These are phyloP conservation scores for Neonectria neomacrospora DNA, from an alignment of 2,329 filamentous ascomycete species.

Conservation along the genomic window DNA sequence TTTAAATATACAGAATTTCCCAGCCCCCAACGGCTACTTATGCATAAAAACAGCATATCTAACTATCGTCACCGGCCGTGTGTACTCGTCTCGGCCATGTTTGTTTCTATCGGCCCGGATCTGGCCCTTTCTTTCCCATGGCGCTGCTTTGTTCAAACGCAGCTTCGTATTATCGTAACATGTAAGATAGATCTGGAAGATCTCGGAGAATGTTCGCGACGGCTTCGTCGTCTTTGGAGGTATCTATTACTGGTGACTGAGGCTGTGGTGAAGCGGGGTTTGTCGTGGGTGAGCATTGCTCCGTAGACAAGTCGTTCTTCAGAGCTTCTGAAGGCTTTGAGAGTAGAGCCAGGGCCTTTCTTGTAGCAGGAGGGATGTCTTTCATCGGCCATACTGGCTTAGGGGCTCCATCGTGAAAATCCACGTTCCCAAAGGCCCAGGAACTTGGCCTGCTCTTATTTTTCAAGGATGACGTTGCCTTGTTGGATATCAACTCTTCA, in stretches of 20 bases:
- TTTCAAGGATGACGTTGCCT: constrained; percentile 21
- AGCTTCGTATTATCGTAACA: constrained; percentile 51
- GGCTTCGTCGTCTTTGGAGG: constrained; percentile 46
- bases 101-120: not conserved
- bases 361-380: constrained; percentile 13
- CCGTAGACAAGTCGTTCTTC: constrained; percentile 16
- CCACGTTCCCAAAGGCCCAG: constrained; percentile 39
- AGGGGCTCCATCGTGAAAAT: constrained; percentile 28
- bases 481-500: constrained; percentile 25
- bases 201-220: constrained; percentile 50
- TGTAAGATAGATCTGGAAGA: constrained; percentile 59
- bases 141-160: constrained; percentile 18
- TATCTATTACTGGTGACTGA: constrained; percentile 10
- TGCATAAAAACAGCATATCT: constrained; percentile 18
- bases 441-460: constrained; percentile 24
- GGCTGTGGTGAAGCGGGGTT: constrained; percentile 13
- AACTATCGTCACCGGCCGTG: constrained; percentile 17
- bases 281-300: constrained; percentile 19
- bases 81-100: constrained; percentile 9
- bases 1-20: constrained; percentile 8
- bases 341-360: constrained; percentile 10
- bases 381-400: constrained; percentile 23
- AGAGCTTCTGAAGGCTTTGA: constrained; percentile 19
- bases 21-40: constrained; percentile 6
- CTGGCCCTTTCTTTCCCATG: not conserved